A percentile compares a stretch with the other conserved stretches of the same genome.
These are phyloP conservation scores for Avena atlantica DNA, from an alignment of 176 grass and related monocot genomes.

Conservation along the genomic window DNA sequence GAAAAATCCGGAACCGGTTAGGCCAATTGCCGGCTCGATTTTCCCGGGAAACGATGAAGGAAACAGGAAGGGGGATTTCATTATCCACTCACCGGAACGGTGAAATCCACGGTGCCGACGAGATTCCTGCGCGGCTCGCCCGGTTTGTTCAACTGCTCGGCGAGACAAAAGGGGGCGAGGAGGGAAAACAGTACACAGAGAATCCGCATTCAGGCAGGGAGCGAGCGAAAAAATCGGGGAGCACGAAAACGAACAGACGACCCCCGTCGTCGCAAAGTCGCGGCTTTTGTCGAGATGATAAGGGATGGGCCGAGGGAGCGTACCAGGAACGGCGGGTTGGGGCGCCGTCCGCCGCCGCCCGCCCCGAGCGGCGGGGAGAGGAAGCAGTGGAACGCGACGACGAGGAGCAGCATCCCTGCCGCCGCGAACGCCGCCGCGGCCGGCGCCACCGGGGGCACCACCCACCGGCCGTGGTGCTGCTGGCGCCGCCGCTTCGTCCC, in stretches of 20 bases:
- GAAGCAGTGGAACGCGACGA: slow-evolving; percentile 73
- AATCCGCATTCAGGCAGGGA: slow-evolving; percentile 36
- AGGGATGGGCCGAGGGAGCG: neutral
- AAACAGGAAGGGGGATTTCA: neutral
- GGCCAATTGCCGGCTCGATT: slow-evolving; percentile 28
- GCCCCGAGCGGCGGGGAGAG: slow-evolving; percentile 65
- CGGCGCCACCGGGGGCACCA: slow-evolving; percentile 65
- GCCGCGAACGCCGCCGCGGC: slow-evolving; percentile 54
- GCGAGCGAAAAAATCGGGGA: slow-evolving; percentile 33
- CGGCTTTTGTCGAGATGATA: neutral
- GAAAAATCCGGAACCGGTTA: slow-evolving; percentile 9
- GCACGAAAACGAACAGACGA: neutral
- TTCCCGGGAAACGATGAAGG: neutral
- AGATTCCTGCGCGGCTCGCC: slow-evolving; percentile 58
- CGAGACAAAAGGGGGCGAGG: slow-evolving; percentile 20
- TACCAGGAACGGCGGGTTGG: slow-evolving; percentile 51
- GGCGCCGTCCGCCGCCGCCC: slow-evolving; percentile 34
- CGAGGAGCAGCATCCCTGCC: slow-evolving; percentile 64
- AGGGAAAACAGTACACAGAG: neutral
- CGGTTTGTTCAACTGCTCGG: slow-evolving; percentile 75
- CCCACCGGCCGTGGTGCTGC: slow-evolving; percentile 59
- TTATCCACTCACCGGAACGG: slow-evolving; percentile 60
- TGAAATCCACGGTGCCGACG: slow-evolving; percentile 59
- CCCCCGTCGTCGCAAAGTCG: slow-evolving; percentile 13
- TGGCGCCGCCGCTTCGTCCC: slow-evolving; percentile 59